Percentiles rank a stretch among this genome's conserved stretches.
phyloP scores from a whole-genome alignment of 495 filamentous ascomycete species.

The Choiromyces venosus region DNA sequence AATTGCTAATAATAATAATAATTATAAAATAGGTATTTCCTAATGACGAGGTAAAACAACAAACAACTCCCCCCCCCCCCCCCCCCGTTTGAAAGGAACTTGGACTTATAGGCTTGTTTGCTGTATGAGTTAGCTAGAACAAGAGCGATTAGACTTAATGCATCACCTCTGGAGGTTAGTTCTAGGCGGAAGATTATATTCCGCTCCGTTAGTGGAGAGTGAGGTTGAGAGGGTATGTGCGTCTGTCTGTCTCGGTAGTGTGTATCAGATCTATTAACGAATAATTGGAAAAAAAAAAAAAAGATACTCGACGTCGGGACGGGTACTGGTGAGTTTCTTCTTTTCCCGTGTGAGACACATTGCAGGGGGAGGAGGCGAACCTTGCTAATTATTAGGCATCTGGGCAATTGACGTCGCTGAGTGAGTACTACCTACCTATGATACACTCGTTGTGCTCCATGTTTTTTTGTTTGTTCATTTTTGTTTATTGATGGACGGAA shows the following conservation, averaged over 20 bases:
- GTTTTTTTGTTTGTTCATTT: background rate
- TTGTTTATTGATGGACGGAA: background rate
- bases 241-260: background rate
- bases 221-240: conserved; percentile 41
- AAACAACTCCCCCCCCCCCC: no score
- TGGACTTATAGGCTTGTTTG: background rate
- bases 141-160: conserved; percentile 53
- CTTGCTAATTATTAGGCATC: conserved; percentile 21
- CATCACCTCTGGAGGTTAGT: conserved; percentile 57
- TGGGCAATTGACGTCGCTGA: conserved; percentile 40
- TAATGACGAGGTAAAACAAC: conserved; percentile 23
- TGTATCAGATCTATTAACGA: background rate
- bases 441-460: conserved; percentile 1
- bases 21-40: conserved; percentile 22
- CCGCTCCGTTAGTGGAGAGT: conserved; percentile 52
- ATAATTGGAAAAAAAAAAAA: no score
- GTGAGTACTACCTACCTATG: conserved; percentile 15
- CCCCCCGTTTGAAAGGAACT: background rate
- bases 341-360: background rate
- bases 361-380: background rate
- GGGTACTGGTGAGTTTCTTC: conserved; percentile 41
- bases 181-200: conserved; percentile 54
- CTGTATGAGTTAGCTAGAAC: conserved; percentile 21
- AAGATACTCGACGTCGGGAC: conserved; percentile 42
- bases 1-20: background rate